A percentile compares a stretch with the other conserved stretches of the same genome.
Evolutionary conservation across 768 basidiomycete genomes (phyloP).

Genomic region (Phaffia tasmanica): DNA sequence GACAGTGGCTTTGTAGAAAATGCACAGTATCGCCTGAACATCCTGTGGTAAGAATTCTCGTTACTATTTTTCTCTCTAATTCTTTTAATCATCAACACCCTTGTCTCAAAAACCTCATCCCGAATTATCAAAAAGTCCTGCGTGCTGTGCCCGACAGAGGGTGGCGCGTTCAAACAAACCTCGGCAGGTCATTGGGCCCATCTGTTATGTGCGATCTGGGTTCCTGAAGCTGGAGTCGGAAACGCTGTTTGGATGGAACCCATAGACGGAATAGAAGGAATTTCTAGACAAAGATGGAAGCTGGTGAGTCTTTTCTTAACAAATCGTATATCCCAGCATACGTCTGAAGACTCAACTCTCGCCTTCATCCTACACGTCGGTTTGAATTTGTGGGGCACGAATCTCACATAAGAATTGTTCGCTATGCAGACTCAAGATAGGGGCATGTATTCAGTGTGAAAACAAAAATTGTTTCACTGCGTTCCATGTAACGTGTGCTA

Average conservation of each 20-base stretch:
- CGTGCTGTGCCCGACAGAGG: conserved; percentile 90
- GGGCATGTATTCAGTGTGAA: conserved; percentile 93
- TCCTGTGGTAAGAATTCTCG: conserved; percentile 59
- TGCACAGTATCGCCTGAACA: conserved; percentile 96
- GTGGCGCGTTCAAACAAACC: conserved; percentile 97
- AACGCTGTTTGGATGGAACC: conserved; percentile 99
- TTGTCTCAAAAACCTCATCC: background rate
- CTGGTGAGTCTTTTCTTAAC: conserved; percentile 50
- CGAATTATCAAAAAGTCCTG: conserved; percentile 55
- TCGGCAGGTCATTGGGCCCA: conserved; percentile 88
- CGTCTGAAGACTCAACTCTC: background rate
- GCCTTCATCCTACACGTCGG: conserved; percentile 1
- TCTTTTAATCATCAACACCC: background rate
- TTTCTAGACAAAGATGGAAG: conserved; percentile 87
- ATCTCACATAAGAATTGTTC: conserved; percentile 48
- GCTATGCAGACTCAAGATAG: conserved; percentile 51
- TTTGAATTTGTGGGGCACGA: background rate
- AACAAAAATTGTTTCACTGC: conserved; percentile 82
- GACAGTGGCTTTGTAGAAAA: conserved; percentile 97
- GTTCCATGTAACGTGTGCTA: conserved; percentile 88
- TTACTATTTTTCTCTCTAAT: background rate
- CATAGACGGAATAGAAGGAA: conserved; percentile 73
- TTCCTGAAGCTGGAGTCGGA: conserved; percentile 82
- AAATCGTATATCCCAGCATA: too few relatives aligned
- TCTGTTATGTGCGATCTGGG: conserved; percentile 91